Base-by-base conservation (phyloP, 2,329 filamentous ascomycete species). In the Phialophora macrospora region DNA sequence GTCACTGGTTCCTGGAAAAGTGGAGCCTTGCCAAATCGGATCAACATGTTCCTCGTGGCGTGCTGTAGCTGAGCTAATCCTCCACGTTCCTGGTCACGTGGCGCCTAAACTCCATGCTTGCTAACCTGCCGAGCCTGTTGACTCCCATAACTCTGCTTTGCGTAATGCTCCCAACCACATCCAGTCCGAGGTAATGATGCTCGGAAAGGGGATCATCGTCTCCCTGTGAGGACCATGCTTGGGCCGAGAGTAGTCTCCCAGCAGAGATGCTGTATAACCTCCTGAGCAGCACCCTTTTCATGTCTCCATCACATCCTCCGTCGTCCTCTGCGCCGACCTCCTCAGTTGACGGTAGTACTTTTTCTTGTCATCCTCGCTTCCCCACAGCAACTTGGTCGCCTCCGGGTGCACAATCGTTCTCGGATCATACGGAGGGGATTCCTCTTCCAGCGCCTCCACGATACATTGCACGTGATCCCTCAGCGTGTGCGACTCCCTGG, bases 301-400 rank as follows among this genome's bases (percentile, higher is more conserved):
- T 26, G 11, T 38, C 28, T 60, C 58, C 28, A 52, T 60, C 6
- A n/a, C 52, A 9, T 63, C 66, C 55, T 71, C 69, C 8, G 62
- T 64, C 8, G 61, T 67, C 22, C 62, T 62, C 62, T 72, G 66
- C 34, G 68, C 69, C 8, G 69, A 72, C 48, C 71, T 64, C 55
- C 70, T 60, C 68, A 98, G 82, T 67, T 87, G 87, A 60, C 94
- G 87, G 73, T 90, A 93, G 80, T 98, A 98, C 70, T 87, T 80
- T 78, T 93, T 97, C 75, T 91, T 90, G 60, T 94, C 89, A 2
- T 93, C 89, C 0, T 85, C 79, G 3, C 84, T 84, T 2, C 93
- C 93, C 94, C 95, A 99, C 75, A 90, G 95, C 54, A 98, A 81
- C 76, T 88, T 91, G 48, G 90, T 89, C 1, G 93, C 93, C 73